Conservation (phyloP, 1,284 basidiomycete genomes). For the Ganoderma lucidum region DNA sequence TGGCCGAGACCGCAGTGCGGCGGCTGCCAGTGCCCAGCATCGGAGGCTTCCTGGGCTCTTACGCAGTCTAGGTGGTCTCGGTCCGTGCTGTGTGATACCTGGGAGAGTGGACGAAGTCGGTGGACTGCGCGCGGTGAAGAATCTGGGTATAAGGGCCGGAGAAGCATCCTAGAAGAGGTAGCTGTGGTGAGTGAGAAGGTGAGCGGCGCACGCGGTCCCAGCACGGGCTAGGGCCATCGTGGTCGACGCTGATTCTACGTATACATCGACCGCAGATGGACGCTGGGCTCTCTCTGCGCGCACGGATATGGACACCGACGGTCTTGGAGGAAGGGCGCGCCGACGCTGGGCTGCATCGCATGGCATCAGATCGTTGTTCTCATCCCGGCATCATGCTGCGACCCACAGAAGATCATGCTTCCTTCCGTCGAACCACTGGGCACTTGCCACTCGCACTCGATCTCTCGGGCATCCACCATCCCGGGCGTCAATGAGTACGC, state of each 20-base stretch:
- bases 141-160: neutral
- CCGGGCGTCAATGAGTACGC: neutral
- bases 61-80: conserved; percentile 5
- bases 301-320: neutral
- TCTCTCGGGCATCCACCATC: neutral
- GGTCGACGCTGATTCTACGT: neutral
- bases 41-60: neutral
- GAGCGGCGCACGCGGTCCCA: conserved; percentile 16
- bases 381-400: conserved; percentile 2
- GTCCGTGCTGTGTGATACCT: neutral
- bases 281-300: neutral
- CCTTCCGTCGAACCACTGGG: conserved; percentile 4
- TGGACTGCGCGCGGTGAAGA: neutral
- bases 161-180: neutral
- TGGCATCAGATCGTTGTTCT: conserved; percentile 8
- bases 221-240: conserved; percentile 17
- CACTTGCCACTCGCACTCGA: neutral
- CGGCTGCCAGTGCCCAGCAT: neutral
- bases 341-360: neutral
- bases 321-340: neutral
- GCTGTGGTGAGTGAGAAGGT: neutral
- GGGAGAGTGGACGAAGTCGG: neutral
- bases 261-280: neutral
- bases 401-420: neutral
- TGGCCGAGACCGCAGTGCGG: neutral